Conservation (phyloP, 495 filamentous ascomycete species). For the Clohesyomyces aquaticus region DNA sequence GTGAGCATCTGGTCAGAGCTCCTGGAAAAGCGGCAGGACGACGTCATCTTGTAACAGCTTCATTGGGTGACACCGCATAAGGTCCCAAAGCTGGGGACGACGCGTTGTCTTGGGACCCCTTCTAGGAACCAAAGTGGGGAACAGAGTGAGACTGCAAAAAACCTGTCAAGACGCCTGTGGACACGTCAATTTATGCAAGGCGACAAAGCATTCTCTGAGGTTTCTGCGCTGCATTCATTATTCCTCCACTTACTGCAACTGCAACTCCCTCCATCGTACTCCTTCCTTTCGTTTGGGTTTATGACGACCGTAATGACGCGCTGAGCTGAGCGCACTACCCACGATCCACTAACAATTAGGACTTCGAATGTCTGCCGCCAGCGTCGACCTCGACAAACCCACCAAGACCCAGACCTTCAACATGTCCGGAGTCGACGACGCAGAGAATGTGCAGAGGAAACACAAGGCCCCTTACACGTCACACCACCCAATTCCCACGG, state of each 20-base stretch:
- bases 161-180: constrained; percentile 25
- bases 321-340: not conserved
- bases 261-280: not conserved
- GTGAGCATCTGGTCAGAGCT: too few species aligned
- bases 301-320: not conserved
- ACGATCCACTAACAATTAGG: not conserved
- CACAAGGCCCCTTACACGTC: constrained; percentile 58
- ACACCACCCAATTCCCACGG: constrained; percentile 64
- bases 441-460: constrained; percentile 50
- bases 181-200: constrained; percentile 34
- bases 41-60: not conserved
- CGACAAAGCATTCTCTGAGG: not conserved
- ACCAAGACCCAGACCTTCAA: not conserved
- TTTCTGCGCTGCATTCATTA: constrained; percentile 4
- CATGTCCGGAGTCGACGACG: constrained; percentile 52
- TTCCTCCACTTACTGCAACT: not conserved
- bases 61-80: not conserved
- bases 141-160: constrained; percentile 15
- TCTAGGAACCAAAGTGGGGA: constrained; percentile 10
- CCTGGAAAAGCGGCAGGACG: not conserved
- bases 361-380: not conserved
- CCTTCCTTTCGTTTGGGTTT: not conserved
- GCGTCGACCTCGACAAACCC: not conserved
- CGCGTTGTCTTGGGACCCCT: constrained; percentile 10
- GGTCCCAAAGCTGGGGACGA: not conserved